Conservation (phyloP, 2,329 filamentous ascomycete genomes). For the Grosmannia huntii region DNA sequence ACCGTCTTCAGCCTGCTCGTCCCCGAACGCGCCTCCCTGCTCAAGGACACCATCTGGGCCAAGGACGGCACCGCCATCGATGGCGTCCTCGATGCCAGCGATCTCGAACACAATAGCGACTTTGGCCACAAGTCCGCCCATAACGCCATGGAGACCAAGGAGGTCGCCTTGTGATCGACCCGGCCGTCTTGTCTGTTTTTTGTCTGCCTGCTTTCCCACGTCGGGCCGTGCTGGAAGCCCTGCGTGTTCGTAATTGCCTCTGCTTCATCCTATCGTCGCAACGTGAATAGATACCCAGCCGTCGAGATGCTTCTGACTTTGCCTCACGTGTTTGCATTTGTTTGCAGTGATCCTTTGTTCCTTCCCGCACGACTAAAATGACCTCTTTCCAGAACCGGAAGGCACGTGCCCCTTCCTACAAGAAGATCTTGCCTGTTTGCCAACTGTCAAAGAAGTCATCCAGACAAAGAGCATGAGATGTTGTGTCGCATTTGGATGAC, state of each 20-base stretch:
- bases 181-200: neutral
- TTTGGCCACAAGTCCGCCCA: conserved; percentile 2
- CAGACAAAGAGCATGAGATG: neutral
- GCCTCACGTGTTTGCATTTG: too few species aligned
- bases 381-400: too few species aligned
- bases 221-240: neutral
- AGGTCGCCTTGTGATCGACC: neutral
- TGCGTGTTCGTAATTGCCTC: neutral
- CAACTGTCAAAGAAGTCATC: neutral
- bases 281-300: too few species aligned
- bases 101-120: conserved; percentile 2
- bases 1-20: conserved; percentile 32
- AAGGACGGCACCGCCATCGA: conserved; percentile 13
- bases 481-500: neutral
- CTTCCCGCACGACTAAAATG: too few species aligned
- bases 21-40: conserved; percentile 34
- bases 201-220: neutral
- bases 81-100: conserved; percentile 12
- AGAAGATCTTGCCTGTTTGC: neutral
- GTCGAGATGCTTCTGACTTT: too few species aligned
- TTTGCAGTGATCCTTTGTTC: too few species aligned
- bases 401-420: too few species aligned
- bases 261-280: too few species aligned
- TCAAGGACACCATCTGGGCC: conserved; percentile 27
- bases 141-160: conserved; percentile 2